Evolutionary conservation across 192 early-diverging fungal genomes (phyloP), one percentile per base, ranked within the genome.

Genomic region (Podila horticola): DNA sequence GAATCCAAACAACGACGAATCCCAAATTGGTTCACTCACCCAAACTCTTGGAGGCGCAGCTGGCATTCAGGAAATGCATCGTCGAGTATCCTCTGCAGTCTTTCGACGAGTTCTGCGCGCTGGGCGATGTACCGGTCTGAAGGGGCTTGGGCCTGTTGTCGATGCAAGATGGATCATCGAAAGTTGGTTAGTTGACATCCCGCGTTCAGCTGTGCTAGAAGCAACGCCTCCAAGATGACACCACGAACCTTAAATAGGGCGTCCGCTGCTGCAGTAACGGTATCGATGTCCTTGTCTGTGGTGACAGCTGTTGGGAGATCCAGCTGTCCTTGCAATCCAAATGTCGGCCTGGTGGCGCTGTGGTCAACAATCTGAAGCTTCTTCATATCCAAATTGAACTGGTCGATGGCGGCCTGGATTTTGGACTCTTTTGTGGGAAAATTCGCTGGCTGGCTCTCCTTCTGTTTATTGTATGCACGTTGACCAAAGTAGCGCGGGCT

Each of bases 11-110:
- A 17, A 17, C 34, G 10, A 36, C n/a, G n/a, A 17, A 45, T 45
- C 34, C 2, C 9, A 9, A 45, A 45, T 10, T 45, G 41, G 41
- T 1, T 5, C 34, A 26, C 69, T 50, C 73, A 69, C 77, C 77
- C 77, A 69, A 73, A 81, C 5, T 55, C 66, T 26, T 81, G 45
- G 31, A 81, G 28, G 7, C 70, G 70, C 1, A 81, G 48, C 4
- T 22, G 20, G 17, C 34, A 55, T 13, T 38, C 31, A 0, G 70
- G 71, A 52, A 61, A 81, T 22, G 48, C 51, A 4, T 11, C 3
- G 28, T 81, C 66, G 31, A 81, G 30, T 2, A 73, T 58, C 4
- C 10, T 24, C 20, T 81, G 77, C 3, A 81, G 36, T 12, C 49
- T 73, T 28, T 51, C 22, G 20, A 81, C 29, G 20, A 81, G 67